phyloP scores from a whole-genome alignment of 352 stramenopile genomes.

The Pythium dissimile region DNA sequence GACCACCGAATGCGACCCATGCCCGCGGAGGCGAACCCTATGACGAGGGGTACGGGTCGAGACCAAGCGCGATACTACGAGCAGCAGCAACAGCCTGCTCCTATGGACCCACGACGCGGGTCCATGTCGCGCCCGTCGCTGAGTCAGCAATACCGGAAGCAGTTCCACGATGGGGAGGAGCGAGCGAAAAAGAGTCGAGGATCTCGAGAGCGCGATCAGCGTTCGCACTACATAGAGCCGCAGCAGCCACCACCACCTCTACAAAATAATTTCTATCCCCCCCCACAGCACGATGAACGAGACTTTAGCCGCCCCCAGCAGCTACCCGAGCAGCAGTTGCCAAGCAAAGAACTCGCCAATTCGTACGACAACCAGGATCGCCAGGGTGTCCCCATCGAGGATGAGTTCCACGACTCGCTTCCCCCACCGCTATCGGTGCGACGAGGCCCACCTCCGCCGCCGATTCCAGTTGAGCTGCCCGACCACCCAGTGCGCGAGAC shows the following conservation, averaged over 20 bases:
- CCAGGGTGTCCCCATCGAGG: background rate
- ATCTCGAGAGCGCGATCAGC: background rate
- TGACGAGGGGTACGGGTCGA: too few relatives aligned
- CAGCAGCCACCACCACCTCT: background rate
- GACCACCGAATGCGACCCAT: background rate
- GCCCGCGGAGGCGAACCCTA: background rate
- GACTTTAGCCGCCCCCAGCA: background rate
- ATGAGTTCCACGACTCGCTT: conserved; percentile 4
- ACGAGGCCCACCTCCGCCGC: background rate
- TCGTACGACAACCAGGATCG: background rate
- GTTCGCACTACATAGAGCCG: background rate
- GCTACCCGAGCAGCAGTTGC: background rate
- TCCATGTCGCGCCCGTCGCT: background rate
- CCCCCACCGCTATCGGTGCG: background rate
- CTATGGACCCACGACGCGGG: background rate
- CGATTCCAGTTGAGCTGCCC: conserved; percentile 5
- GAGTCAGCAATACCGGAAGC: background rate
- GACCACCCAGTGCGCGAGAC: conserved; percentile 5
- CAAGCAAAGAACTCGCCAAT: background rate
- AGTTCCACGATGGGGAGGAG: background rate
- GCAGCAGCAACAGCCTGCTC: background rate
- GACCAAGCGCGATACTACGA: conserved; percentile 5
- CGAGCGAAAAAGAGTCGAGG: background rate
- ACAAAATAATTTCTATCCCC: background rate
- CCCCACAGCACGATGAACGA: background rate